phyloP scores from a whole-genome alignment of 1,284 basidiomycete genomes.

The Mycena citricolor region DNA sequence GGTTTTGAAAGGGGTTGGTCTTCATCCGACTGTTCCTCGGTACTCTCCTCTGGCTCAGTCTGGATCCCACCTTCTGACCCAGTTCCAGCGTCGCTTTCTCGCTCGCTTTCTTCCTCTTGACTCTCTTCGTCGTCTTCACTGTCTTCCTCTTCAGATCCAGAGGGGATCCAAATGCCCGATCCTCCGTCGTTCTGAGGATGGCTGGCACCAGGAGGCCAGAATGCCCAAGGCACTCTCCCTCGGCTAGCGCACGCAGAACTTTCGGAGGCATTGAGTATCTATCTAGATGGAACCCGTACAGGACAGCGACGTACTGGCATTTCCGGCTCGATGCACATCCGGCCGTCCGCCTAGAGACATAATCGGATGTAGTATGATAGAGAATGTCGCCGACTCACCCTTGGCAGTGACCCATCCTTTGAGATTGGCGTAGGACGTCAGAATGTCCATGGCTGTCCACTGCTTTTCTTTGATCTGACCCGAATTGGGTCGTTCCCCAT shows the following conservation, averaged over 20 bases:
- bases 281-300: slow-evolving; percentile 17
- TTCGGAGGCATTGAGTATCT: slow-evolving; percentile 5
- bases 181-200: slow-evolving; percentile 31
- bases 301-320: slow-evolving; percentile 64
- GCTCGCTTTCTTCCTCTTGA: slow-evolving; percentile 30
- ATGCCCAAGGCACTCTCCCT: slow-evolving; percentile 81
- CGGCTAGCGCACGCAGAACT: slow-evolving; percentile 81
- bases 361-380: too few species aligned
- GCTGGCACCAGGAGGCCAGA: slow-evolving; percentile 67
- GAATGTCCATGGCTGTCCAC: slow-evolving; percentile 83
- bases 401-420: slow-evolving; percentile 89
- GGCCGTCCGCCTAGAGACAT: too few species aligned
- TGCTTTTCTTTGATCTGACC: slow-evolving; percentile 26
- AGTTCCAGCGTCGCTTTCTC: slow-evolving; percentile 31
- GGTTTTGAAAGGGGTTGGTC: too few species aligned
- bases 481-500: slow-evolving; percentile 42
- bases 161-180: slow-evolving; percentile 60
- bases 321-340: slow-evolving; percentile 86
- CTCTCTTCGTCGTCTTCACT: slow-evolving; percentile 34
- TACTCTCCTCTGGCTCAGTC: slow-evolving; percentile 29
- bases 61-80: slow-evolving; percentile 25
- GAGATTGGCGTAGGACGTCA: slow-evolving; percentile 73
- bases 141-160: too few species aligned
- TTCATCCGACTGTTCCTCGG: slow-evolving; percentile 26
- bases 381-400: too few species aligned